These are phyloP conservation scores for Tuber indicum DNA, from an alignment of 495 filamentous ascomycete species.

Conservation along the genomic window DNA sequence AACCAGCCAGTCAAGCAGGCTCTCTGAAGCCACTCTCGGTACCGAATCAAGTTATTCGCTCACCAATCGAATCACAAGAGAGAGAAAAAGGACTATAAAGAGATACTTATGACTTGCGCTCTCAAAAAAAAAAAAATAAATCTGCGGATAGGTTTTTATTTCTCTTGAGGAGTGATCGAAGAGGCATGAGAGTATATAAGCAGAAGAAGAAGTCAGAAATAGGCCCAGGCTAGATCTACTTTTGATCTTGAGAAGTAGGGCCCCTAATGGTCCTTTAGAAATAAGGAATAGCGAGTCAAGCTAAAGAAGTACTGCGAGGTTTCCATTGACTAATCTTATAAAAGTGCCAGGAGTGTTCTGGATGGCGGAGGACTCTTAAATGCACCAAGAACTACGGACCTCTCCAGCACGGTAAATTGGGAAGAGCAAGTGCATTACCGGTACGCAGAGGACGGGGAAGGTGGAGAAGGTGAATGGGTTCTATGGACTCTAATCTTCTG, in stretches of 20 bases:
- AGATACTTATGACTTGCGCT: not conserved
- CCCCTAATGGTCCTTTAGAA: not conserved
- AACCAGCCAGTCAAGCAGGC: not conserved
- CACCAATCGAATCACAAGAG: not conserved
- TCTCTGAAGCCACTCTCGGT: not conserved
- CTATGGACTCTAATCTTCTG: not conserved
- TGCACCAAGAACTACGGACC: not conserved
- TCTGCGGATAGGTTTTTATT: not conserved
- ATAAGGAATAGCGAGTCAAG: not conserved
- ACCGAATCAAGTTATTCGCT: not conserved
- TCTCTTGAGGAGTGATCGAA: not conserved
- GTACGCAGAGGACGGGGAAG: not conserved
- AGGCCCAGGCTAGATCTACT: not conserved
- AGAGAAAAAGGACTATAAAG: not conserved
- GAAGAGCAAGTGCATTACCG: not conserved
- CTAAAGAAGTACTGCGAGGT: not conserved
- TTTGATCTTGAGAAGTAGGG: not conserved
- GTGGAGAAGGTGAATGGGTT: not conserved
- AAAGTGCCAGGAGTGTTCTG: not conserved
- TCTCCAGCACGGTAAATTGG: not conserved
- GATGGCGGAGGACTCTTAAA: not conserved
- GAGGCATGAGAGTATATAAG: not conserved
- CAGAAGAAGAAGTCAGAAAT: conserved; percentile 8
- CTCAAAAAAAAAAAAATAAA: too few species aligned
- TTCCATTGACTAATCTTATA: not conserved